These are phyloP conservation scores for Wickerhamomyces rabaulensis DNA, from an alignment of 805 yeast genomes.

Conservation along the genomic window DNA sequence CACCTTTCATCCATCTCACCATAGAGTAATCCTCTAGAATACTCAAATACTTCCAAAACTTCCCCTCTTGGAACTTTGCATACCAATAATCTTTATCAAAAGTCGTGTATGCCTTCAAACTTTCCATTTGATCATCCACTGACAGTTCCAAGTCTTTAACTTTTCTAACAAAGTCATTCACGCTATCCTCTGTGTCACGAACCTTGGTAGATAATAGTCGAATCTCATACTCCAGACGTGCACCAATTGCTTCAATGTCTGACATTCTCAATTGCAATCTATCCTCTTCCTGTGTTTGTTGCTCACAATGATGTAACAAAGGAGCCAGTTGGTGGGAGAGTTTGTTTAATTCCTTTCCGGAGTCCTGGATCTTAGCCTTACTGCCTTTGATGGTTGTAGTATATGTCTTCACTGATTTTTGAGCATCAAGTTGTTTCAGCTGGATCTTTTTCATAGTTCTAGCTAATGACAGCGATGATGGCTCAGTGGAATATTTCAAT, in stretches of 20 bases:
- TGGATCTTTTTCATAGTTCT: constrained; percentile 8
- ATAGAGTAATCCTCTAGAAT: not conserved
- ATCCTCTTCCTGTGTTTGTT: constrained; percentile 21
- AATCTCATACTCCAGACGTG: constrained; percentile 62
- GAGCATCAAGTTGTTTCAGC: not conserved
- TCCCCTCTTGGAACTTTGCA: not conserved
- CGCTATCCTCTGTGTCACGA: constrained; percentile 61
- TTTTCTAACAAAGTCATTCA: constrained; percentile 37
- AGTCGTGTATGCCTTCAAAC: not conserved
- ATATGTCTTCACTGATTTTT: not conserved
- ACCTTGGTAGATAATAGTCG: constrained; percentile 54
- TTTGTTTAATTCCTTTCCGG: constrained; percentile 1
- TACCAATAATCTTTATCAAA: not conserved
- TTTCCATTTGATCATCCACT: constrained; percentile 6
- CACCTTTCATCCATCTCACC: not conserved
- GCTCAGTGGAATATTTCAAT: constrained; percentile 7
- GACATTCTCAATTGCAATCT: constrained; percentile 34
- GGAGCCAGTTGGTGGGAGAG: constrained; percentile 15
- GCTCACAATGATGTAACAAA: constrained; percentile 15
- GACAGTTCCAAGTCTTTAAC: constrained; percentile 29
- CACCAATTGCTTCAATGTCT: constrained; percentile 51
- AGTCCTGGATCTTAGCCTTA: constrained; percentile 1
- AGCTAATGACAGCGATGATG: constrained; percentile 11
- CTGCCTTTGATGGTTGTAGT: constrained; percentile 1
- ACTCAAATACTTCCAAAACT: not conserved